Evolutionary conservation across 106 monocot genomes (phyloP).

Genomic region (Gastrodia elata): DNA sequence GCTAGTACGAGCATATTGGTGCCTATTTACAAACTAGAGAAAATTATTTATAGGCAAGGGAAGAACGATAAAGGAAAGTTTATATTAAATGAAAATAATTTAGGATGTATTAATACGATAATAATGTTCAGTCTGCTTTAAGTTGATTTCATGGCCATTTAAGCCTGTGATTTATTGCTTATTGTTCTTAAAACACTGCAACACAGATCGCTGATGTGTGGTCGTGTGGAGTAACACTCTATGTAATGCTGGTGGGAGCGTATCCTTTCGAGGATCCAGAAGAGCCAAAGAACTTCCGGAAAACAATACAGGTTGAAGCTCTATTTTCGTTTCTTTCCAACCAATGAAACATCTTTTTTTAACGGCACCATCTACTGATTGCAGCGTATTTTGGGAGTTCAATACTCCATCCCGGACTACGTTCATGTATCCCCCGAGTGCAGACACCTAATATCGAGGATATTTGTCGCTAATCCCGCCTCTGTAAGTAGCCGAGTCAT

Average conservation of each 20-base stretch:
- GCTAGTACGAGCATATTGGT: too few relatives aligned
- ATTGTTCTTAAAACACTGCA: background rate
- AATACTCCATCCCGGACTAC: slow-evolving; percentile 79
- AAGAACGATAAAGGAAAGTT: too few relatives aligned
- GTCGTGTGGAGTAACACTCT: slow-evolving; percentile 13
- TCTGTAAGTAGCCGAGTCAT: slow-evolving; percentile 38
- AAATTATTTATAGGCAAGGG: too few relatives aligned
- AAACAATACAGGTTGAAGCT: slow-evolving; percentile 5
- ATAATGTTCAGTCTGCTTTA: background rate
- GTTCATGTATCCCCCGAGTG: slow-evolving; percentile 77
- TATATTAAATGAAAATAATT: too few relatives aligned
- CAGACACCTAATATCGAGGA: slow-evolving; percentile 51
- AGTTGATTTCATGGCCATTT: background rate
- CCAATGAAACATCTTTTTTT: background rate
- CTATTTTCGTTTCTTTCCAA: background rate
- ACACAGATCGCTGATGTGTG: slow-evolving; percentile 10
- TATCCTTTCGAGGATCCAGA: slow-evolving; percentile 15
- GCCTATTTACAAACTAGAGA: too few relatives aligned
- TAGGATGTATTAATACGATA: too few relatives aligned
- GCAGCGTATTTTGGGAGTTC: slow-evolving; percentile 77
- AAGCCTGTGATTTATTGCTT: background rate
- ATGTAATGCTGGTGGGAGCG: slow-evolving; percentile 15
- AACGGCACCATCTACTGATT: background rate
- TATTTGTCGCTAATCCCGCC: slow-evolving; percentile 75
- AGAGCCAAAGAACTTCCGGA: slow-evolving; percentile 11